Conservation (phyloP, 306 rosid species). For the Urtica urens region DNA sequence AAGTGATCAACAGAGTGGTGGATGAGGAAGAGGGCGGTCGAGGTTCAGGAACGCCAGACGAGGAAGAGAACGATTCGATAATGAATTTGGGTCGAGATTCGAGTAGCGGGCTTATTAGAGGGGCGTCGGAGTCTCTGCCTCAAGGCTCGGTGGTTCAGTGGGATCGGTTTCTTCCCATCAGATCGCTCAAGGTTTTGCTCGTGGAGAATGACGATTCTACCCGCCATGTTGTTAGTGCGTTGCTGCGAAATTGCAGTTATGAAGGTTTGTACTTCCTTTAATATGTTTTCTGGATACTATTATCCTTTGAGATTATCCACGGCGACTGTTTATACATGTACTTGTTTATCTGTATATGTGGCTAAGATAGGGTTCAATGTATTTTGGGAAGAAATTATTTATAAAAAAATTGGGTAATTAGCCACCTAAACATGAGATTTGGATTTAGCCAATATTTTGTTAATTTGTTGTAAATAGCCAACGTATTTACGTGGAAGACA, state of each 20-base stretch:
- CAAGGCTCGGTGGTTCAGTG: slow-evolving; percentile 29
- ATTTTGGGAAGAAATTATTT: no score
- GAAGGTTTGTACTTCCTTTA: slow-evolving; percentile 32
- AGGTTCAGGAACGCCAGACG: slow-evolving; percentile 33
- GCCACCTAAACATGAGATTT: no score
- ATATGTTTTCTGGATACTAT: no score
- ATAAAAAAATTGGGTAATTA: no score
- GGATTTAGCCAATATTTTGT: no score
- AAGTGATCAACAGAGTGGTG: slow-evolving; percentile 24
- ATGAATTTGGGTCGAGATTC: slow-evolving; percentile 21
- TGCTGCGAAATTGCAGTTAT: slow-evolving; percentile 47
- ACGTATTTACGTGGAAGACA: no score
- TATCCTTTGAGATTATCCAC: no score
- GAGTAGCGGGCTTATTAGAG: slow-evolving; percentile 24
- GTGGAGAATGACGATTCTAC: slow-evolving; percentile 61
- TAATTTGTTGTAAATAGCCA: no score
- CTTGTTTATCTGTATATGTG: no score
- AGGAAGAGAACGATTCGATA: slow-evolving; percentile 24
- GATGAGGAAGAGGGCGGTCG: slow-evolving; percentile 27
- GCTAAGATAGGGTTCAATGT: no score
- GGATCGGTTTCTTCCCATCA: slow-evolving; percentile 49
- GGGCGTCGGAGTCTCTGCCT: slow-evolving; percentile 29
- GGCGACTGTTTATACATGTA: no score
- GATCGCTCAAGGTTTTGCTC: slow-evolving; percentile 49
- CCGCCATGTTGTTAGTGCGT: slow-evolving; percentile 49